Conservation (phyloP, 139 green algal species). For the Yamagishiella unicocca region DNA sequence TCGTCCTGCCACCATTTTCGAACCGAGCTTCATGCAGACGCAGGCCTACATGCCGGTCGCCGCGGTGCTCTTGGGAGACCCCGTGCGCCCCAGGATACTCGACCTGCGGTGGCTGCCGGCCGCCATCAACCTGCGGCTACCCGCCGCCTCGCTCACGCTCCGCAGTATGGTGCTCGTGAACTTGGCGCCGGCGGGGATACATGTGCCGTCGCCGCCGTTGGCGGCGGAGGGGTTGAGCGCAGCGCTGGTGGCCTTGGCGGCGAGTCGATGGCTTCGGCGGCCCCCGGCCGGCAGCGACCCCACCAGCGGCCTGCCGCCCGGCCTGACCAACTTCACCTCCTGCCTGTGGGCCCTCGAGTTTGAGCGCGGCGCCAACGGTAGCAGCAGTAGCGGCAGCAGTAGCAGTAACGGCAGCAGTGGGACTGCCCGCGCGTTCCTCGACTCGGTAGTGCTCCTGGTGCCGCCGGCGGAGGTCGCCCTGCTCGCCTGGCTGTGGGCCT, state of each 20-base stretch:
- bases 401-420: background rate
- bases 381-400: background rate
- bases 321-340: background rate
- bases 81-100: background rate
- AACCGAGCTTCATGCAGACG: background rate
- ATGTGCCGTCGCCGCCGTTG: too few species aligned
- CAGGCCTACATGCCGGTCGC: background rate
- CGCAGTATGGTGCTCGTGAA: background rate
- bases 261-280: background rate
- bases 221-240: too few species aligned
- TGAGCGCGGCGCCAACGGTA: background rate
- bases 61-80: background rate
- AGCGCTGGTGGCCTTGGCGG: too few species aligned
- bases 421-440: background rate
- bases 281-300: background rate
- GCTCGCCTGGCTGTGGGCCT: background rate
- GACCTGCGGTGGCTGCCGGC: background rate
- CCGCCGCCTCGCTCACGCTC: background rate
- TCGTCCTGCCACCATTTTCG: too few species aligned
- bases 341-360: conserved; percentile 8
- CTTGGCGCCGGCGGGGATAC: background rate
- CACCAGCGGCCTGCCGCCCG: background rate
- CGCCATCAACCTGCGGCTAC: background rate
- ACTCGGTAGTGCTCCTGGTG: conserved; percentile 10
- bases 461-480: background rate